Evolutionary conservation across 441 rosid genomes (phyloP).

Genomic region (Populus hybrid): DNA sequence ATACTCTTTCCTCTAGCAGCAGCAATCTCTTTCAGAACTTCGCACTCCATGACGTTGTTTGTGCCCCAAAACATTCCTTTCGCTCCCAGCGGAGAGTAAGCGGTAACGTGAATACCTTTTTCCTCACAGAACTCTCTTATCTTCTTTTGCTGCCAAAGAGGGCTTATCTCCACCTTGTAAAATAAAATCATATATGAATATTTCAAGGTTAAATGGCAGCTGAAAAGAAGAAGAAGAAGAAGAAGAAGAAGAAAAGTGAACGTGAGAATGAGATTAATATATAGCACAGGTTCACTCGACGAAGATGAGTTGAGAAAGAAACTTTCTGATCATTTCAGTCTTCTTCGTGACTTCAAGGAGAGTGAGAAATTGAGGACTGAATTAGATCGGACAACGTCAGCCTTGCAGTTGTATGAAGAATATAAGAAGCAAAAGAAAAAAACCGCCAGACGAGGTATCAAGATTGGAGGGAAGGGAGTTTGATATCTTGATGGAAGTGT

Average conservation of each 20-base stretch:
- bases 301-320: slow-evolving; percentile 54
- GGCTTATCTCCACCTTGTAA: not conserved
- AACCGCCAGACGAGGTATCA: slow-evolving; percentile 20
- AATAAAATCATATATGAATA: too few relatives aligned
- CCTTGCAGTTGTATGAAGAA: slow-evolving; percentile 49
- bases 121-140: not conserved
- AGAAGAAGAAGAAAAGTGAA: not conserved
- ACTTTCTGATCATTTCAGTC: slow-evolving; percentile 48
- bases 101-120: not conserved
- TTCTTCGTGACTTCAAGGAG: slow-evolving; percentile 53
- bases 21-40: not conserved
- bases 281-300: slow-evolving; percentile 11
- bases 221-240: not conserved
- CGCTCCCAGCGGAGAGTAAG: not conserved
- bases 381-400: slow-evolving; percentile 29
- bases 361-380: slow-evolving; percentile 55
- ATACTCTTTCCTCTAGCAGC: not conserved
- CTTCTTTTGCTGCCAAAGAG: not conserved
- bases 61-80: not conserved
- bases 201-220: too few relatives aligned
- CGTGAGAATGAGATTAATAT: not conserved
- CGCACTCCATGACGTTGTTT: not conserved
- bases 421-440: slow-evolving; percentile 43
- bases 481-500: not conserved
- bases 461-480: not conserved